Conservation (phyloP, 345 rosid species). For the Euphorbia tirucalli region DNA sequence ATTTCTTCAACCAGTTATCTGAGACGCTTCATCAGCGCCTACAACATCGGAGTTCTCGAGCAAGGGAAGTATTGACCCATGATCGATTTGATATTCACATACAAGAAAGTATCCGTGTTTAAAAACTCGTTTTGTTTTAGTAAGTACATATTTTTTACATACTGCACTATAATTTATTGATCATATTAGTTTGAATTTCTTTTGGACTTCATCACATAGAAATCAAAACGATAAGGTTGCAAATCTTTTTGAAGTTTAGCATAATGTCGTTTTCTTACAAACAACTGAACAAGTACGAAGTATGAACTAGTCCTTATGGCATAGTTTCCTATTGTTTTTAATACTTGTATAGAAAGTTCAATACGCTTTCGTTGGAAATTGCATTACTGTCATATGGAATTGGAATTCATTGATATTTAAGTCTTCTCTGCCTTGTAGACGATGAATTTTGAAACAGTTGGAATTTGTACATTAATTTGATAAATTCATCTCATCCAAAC, state of each 20-base stretch:
- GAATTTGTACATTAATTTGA: too few relatives aligned
- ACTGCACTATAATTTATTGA: slow-evolving; percentile 8
- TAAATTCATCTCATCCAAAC: too few relatives aligned
- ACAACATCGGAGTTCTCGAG: slow-evolving; percentile 72
- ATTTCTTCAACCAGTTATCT: slow-evolving; percentile 30
- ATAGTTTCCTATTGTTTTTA: too few relatives aligned
- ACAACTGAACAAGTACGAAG: neutral
- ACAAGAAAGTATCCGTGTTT: slow-evolving; percentile 32
- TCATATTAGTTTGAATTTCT: slow-evolving; percentile 9
- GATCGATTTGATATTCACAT: slow-evolving; percentile 34
- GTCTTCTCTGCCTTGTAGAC: too few relatives aligned
- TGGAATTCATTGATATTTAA: too few relatives aligned
- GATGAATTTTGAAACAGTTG: too few relatives aligned
- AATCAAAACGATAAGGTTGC: neutral
- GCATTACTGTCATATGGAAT: too few relatives aligned
- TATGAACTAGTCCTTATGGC: neutral
- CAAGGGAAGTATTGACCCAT: slow-evolving; percentile 49
- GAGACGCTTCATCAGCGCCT: slow-evolving; percentile 85
- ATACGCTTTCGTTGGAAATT: too few relatives aligned
- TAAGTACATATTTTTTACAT: slow-evolving; percentile 2
- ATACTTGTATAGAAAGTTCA: too few relatives aligned
- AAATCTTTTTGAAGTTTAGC: neutral
- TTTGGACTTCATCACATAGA: neutral
- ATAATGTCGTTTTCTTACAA: neutral
- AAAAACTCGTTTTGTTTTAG: slow-evolving; percentile 1